Evolutionary conservation across 108 stramenopile species (phyloP), one percentile per base, ranked within the genome.

Genomic region (Nitzschia sp.): DNA sequence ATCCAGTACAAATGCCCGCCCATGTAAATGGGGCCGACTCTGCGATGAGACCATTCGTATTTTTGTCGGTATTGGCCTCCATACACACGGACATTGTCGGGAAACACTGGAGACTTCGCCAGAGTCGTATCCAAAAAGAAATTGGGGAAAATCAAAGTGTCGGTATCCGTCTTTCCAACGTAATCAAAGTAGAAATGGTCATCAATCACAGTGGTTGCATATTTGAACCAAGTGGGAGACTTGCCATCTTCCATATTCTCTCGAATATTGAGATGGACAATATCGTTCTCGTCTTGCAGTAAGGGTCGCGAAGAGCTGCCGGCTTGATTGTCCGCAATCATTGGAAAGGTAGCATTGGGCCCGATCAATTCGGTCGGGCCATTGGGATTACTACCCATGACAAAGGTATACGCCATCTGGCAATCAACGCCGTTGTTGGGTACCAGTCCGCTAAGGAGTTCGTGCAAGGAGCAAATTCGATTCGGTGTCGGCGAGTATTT

Each of bases 161-260:
- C 67, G 1, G 45, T 21, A 19, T 75, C 74, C 1, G 59, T 29
- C 32, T 75, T 75, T 21, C 29, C 45, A 21, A 75, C 38, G 34
- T 75, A 75, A 54, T 75, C 74, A 35, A 67, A 63, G 22, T 60
- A 60, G 22, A 21, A 41, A 13, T 41, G 41, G 1, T 76, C 35
- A 8, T 68, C 47, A 5, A 21, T 3, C 19, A 64, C 3, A n/a
- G 23, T 6, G 17, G 66, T 58, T 23, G 75, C 68, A 38, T 71
- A 76, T 27, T 57, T 30, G 19, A 76, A 71, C 75, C 75, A 76
- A 13, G 75, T 70, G 5, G 35, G 62, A 35, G 41, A 26, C 35
- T 68, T 68, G 3, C 66, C 66, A 56, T 68, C 66, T 19, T 68
- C 36, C 53, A 54, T 56, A 23, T 68, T 68, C 35, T 68, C 66